Percentiles rank a stretch among this genome's conserved stretches.
Conservation (phyloP, 1,284 basidiomycete species). For the Ganoderma meredithae region DNA sequence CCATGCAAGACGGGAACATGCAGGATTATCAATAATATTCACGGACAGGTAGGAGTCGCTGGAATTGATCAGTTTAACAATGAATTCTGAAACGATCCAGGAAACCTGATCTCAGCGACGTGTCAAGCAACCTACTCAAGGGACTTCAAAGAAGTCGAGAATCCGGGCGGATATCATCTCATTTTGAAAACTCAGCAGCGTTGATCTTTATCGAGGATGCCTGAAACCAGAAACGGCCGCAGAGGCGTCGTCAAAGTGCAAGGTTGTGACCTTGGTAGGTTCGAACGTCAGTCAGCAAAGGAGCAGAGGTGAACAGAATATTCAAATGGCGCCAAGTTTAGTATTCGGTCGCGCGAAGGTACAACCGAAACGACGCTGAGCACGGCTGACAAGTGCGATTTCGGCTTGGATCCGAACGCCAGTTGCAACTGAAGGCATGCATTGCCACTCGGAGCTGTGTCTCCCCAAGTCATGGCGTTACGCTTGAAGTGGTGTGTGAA, state of each 20-base stretch:
- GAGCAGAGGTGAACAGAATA: not conserved
- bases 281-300: not conserved
- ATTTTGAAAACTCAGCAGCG: not conserved
- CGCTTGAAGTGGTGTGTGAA: not conserved
- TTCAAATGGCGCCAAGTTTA: not conserved
- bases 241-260: not conserved
- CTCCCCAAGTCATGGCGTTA: not conserved
- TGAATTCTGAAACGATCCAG: not conserved
- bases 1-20: not conserved
- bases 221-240: not conserved
- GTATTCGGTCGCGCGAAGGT: too few species aligned
- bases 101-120: not conserved
- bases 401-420: not conserved
- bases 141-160: not conserved
- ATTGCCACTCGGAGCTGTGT: not conserved
- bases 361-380: not conserved
- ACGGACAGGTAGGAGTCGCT: not conserved
- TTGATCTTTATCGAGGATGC: not conserved
- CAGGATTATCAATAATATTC: not conserved
- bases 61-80: not conserved
- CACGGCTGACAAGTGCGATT: not conserved
- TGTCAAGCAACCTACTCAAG: not conserved
- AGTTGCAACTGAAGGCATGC: not conserved
- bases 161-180: not conserved
- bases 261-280: not conserved